Evolutionary conservation across 441 rosid species (phyloP), one percentile per base, ranked within the genome.

Genomic region (Brassica hybrid): DNA sequence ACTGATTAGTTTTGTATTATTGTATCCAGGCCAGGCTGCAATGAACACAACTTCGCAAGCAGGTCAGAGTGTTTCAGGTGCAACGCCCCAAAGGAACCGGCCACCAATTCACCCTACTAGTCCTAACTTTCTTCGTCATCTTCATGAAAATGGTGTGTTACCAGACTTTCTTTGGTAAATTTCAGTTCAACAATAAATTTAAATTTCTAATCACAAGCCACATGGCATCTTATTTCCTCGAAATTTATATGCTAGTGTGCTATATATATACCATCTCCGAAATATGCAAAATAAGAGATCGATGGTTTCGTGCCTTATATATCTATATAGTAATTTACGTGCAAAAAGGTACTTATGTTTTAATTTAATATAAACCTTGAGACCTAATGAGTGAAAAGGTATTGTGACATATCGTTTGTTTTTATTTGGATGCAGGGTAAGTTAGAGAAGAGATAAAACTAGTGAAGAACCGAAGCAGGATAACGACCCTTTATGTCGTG

Each of bases 31-130:
- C 11, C 85, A 23, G 96, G 90, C 17, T 93, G 97, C 84, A 91
- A 91, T 32, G 94, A 93, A 32, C 98, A 93, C 76, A 93, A 93
- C 84, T 93, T 93, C 52, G 98, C 98, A 5, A 91, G 92, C 84
- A 84, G 98, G 76, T 89, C 79, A 84, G 97, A 93, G 80, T 93
- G 98, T 64, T 93, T 88, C 86, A 86, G 88, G 82, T 93, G 98
- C 89, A 91, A 81, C 83, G 94, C 98, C 17, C 95, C 98, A 36
- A 85, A 94, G 75, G 97, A 91, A 63, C 69, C 81, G 48, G 74
- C 79, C 54, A 52, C 7, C 76, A 84, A 82, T 62, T 78, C 81
- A 73, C 79, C 87, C 0, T 84, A 79, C 72, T 89, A 84, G 69
- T 69, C 56, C 38, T 36, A 11, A 6, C 57, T 48, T 68, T 36